Base-by-base conservation (phyloP, 1,139 yeast genomes). In the Candida sanyaensis region DNA sequence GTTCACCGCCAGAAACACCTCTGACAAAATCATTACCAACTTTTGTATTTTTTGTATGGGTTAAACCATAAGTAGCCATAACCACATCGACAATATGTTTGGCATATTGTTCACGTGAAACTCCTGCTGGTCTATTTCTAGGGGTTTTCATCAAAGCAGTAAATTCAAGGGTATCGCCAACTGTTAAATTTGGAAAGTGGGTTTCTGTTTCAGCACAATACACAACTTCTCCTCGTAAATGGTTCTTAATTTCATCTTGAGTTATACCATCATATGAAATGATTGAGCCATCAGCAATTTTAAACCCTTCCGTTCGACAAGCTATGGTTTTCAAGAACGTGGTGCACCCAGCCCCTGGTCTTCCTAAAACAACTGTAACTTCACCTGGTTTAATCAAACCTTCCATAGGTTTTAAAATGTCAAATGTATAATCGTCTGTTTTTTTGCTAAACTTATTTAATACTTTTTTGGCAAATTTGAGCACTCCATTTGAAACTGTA, bases 241-340 rank as follows among this genome's bases (percentile, higher is more conserved):
- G 61, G 4, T 60, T 55, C 9, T 51, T 58, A 38, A 68, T 66
- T 6, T 67, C 71, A 4, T 56, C 44, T 4, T 61, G 68, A 10
- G 63, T 48, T 37, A 69, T 60, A 9, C 75, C 75, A 50, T 69
- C 73, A 53, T 68, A 69, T 21, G 64, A 53, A 44, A 69, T 64
- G 10, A 46, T 64, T 4, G 89, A 75, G 29, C 78, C 78, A 39
- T 73, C 66, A 46, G 76, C 83, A 39, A 87, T 60, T 39, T 80
- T 68, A 63, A 86, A 88, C 43, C 95, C 96, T 61, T 85, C 82
- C 4, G 92, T 86, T 54, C 84, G 82, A 32, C 86, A 67, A 7
- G 92, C 80, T 50, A 88, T 76, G 0, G 93, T 78, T 59, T 86
- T 87, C 58, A 88, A 68, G 45, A 87, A 76, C 1, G 96, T 87